phyloP scores from a whole-genome alignment of 441 rosid genomes.

The Cnidoscolus chayamansa region DNA sequence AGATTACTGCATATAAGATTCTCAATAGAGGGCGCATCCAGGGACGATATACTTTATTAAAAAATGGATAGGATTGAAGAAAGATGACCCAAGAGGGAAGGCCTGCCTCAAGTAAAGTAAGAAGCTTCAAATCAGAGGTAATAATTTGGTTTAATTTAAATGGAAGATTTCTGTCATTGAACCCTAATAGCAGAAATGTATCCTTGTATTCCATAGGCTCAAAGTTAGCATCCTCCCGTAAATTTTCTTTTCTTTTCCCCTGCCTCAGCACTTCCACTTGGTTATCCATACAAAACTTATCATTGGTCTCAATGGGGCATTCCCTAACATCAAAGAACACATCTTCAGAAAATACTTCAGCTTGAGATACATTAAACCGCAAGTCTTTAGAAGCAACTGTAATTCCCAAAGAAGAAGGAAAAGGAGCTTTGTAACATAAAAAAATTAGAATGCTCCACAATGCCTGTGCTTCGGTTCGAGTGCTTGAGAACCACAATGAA shows the following conservation, averaged over 20 bases:
- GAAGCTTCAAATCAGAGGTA: slow-evolving; percentile 15
- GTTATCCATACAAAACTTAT: not conserved
- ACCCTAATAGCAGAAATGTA: slow-evolving; percentile 3
- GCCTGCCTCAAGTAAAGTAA: slow-evolving; percentile 10
- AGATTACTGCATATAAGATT: slow-evolving; percentile 8
- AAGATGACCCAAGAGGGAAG: slow-evolving; percentile 17
- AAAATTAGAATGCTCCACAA: not conserved
- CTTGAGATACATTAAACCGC: slow-evolving; percentile 2
- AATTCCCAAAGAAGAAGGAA: not conserved
- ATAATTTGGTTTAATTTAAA: slow-evolving; percentile 5
- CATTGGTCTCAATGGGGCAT: slow-evolving; percentile 1
- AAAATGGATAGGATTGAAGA: slow-evolving; percentile 14
- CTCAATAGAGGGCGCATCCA: slow-evolving; percentile 11
- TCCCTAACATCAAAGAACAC: slow-evolving; percentile 11
- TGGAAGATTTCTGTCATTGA: slow-evolving; percentile 10
- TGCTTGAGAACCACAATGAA: slow-evolving; percentile 8
- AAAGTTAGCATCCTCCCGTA: not conserved
- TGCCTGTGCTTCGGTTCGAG: slow-evolving; percentile 1
- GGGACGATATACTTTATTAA: slow-evolving; percentile 6
- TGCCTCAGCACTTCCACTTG: not conserved
- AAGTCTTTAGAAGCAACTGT: slow-evolving; percentile 4
- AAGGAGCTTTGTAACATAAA: slow-evolving; percentile 2
- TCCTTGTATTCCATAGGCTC: slow-evolving; percentile 9
- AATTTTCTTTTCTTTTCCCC: slow-evolving; percentile 1
- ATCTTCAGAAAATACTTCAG: not conserved